Conservation (phyloP, 371 early-diverging fungal genomes). For the Gilbertella persicaria region DNA sequence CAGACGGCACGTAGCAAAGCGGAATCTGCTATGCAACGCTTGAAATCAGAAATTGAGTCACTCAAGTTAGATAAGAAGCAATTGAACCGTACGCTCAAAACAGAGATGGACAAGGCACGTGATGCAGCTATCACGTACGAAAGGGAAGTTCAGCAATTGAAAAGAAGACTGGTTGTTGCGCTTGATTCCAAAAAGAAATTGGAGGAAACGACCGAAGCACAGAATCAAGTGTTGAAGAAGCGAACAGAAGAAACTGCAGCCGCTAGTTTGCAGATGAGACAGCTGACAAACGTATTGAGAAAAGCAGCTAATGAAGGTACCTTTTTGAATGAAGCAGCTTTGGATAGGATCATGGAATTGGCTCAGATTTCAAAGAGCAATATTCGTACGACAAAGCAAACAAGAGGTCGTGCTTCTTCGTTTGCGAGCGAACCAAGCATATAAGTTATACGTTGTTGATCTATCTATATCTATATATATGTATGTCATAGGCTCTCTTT, state of each 20-base stretch:
- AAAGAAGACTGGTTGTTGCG: conserved; percentile 54
- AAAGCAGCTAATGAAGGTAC: conserved; percentile 37
- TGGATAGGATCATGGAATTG: conserved; percentile 27
- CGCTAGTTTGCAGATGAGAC: conserved; percentile 28
- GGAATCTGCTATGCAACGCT: conserved; percentile 33
- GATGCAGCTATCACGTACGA: conserved; percentile 56
- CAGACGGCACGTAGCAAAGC: conserved; percentile 49
- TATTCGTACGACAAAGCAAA: background rate
- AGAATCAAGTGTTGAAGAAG: conserved; percentile 48
- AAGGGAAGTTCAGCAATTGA: conserved; percentile 67
- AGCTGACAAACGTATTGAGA: conserved; percentile 28
- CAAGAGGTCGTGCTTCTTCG: background rate
- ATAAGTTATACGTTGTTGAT: background rate
- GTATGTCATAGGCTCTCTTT: no score
- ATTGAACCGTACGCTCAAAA: conserved; percentile 67
- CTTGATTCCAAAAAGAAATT: conserved; percentile 65
- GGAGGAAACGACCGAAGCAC: conserved; percentile 63
- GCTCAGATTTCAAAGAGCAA: background rate
- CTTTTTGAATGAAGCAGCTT: conserved; percentile 31
- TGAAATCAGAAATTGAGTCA: conserved; percentile 51
- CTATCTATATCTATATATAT: no score
- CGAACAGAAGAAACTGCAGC: conserved; percentile 49
- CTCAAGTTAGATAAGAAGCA: conserved; percentile 72
- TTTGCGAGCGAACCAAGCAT: background rate
- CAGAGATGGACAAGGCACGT: conserved; percentile 60